Percentiles rank a stretch among this genome's conserved stretches.
phyloP scores from a whole-genome alignment of 345 rosid species.

The Fremontodendron californicum region DNA sequence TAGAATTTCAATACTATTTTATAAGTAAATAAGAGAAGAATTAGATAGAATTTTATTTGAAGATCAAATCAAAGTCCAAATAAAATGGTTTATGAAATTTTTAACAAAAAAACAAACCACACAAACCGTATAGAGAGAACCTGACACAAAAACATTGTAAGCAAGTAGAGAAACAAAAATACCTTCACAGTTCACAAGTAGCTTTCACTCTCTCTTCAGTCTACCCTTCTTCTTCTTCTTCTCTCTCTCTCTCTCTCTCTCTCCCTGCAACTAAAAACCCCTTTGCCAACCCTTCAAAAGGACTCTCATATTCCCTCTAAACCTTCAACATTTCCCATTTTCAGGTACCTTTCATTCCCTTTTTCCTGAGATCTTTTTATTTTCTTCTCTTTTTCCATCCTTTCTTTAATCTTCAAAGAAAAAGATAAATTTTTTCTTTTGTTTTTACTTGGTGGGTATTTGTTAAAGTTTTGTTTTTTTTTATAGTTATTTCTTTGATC shows the following conservation, averaged over 20 bases:
- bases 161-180: background rate
- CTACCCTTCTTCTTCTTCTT: background rate
- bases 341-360: constrained; percentile 20
- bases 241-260: constrained; percentile 4
- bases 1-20: no score
- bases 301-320: background rate
- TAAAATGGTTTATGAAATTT: no score
- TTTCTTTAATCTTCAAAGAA: background rate
- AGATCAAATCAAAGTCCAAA: no score
- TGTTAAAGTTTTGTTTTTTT: background rate
- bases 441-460: background rate
- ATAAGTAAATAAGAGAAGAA: no score
- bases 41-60: no score
- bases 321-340: constrained; percentile 21
- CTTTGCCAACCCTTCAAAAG: constrained; percentile 11
- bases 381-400: background rate
- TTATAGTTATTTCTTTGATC: constrained; percentile 13
- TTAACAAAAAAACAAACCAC: no score
- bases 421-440: background rate
- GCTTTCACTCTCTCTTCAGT: background rate
- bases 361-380: constrained; percentile 13
- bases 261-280: background rate
- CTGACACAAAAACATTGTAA: background rate
- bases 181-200: no score
- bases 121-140: background rate